These are phyloP conservation scores for Phoma herbarum DNA, from an alignment of 2,329 filamentous ascomycete species.

Conservation along the genomic window DNA sequence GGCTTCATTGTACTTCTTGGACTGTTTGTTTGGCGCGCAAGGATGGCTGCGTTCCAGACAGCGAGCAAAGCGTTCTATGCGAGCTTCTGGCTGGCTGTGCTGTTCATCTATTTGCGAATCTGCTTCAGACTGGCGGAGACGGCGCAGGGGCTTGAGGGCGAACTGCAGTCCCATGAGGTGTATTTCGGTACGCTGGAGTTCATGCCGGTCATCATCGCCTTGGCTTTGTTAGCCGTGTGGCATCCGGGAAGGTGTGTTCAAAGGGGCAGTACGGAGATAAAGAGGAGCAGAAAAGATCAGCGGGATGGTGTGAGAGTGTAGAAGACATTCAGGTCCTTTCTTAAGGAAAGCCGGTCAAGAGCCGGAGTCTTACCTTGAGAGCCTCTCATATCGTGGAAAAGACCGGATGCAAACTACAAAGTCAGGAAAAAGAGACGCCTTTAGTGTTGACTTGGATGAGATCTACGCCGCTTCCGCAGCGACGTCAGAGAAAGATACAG, in stretches of 20 bases:
- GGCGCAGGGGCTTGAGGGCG: slow-evolving; percentile 57
- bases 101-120: slow-evolving; percentile 63
- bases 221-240: slow-evolving; percentile 57
- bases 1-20: slow-evolving; percentile 58
- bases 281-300: not conserved
- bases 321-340: not conserved
- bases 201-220: slow-evolving; percentile 61
- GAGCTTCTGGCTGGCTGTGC: slow-evolving; percentile 56
- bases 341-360: too few species aligned
- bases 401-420: too few species aligned
- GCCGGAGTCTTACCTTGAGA: too few species aligned
- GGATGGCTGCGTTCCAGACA: slow-evolving; percentile 37
- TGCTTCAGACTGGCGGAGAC: slow-evolving; percentile 65
- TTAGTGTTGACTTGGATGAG: too few species aligned
- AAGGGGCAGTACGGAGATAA: not conserved
- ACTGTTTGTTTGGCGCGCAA: slow-evolving; percentile 52
- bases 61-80: slow-evolving; percentile 54
- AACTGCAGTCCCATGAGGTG: slow-evolving; percentile 60
- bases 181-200: slow-evolving; percentile 66
- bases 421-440: too few species aligned
- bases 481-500: too few species aligned
- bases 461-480: too few species aligned
- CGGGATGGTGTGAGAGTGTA: not conserved
- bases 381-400: too few species aligned
- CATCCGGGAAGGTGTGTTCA: slow-evolving; percentile 55